These are phyloP conservation scores for Lepraria neglecta DNA, from an alignment of 495 filamentous ascomycete species.

Conservation along the genomic window DNA sequence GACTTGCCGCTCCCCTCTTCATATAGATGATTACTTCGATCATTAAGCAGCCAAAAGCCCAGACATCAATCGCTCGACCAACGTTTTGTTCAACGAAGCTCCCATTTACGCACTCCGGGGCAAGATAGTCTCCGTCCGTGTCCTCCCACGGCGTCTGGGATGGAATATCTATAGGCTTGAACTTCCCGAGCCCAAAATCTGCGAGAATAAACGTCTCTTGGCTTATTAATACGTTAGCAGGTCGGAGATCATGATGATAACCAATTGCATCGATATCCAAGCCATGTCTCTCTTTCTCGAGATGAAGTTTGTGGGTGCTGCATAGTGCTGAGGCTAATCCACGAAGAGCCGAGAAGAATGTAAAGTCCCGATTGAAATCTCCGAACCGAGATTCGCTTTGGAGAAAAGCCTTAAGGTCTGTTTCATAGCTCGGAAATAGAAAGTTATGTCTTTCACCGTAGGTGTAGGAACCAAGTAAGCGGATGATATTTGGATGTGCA, in stretches of 20 bases:
- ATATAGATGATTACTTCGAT: neutral
- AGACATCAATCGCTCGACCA: conserved; percentile 8
- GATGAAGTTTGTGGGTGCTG: neutral
- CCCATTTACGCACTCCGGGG: neutral
- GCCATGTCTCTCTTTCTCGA: neutral
- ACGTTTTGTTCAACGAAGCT: neutral
- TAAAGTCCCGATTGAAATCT: neutral
- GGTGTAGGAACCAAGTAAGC: neutral
- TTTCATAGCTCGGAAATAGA: neutral
- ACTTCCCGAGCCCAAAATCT: conserved; percentile 4
- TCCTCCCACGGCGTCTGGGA: neutral
- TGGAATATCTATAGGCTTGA: neutral
- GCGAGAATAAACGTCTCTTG: conserved; percentile 1
- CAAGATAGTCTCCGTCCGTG: conserved; percentile 5
- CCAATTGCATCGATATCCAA: conserved; percentile 4
- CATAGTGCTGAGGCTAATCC: conserved; percentile 1
- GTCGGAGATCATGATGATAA: conserved; percentile 15
- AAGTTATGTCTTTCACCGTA: neutral
- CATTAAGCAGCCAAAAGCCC: conserved; percentile 5
- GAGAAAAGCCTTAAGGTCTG: neutral
- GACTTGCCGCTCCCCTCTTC: neutral
- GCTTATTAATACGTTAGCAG: conserved; percentile 1
- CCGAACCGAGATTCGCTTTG: neutral
- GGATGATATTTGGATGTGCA: neutral
- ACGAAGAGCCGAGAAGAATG: neutral